Evolutionary conservation across 1,139 yeast species (phyloP).

Genomic region (Geotrichum aggregatum): DNA sequence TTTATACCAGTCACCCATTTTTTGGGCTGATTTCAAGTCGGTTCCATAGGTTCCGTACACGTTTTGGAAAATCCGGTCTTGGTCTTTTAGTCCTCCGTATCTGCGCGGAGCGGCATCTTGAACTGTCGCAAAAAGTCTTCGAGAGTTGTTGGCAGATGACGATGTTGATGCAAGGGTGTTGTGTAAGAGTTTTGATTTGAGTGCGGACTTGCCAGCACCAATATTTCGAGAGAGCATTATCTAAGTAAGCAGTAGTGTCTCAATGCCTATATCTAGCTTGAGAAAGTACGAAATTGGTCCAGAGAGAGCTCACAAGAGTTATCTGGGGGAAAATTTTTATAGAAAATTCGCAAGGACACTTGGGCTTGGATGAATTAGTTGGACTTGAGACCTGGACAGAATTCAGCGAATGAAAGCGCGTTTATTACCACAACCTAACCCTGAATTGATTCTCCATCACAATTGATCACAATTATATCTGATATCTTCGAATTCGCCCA

Average conservation of each 20-base stretch:
- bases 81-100: conserved; percentile 75
- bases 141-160: conserved; percentile 8
- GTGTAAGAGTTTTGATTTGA: conserved; percentile 8
- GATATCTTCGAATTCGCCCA: too few relatives aligned
- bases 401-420: conserved; percentile 17
- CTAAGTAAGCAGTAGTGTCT: too few relatives aligned
- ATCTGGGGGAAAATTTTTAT: not conserved
- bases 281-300: not conserved
- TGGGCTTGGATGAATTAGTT: too few relatives aligned
- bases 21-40: conserved; percentile 67
- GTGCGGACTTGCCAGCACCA: conserved; percentile 16
- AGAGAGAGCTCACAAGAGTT: not conserved
- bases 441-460: too few relatives aligned
- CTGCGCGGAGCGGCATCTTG: conserved; percentile 42
- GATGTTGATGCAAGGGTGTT: conserved; percentile 6
- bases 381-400: conserved; percentile 3
- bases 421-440: conserved; percentile 7
- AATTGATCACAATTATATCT: too few relatives aligned
- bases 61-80: conserved; percentile 82
- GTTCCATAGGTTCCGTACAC: conserved; percentile 69
- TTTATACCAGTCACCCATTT: conserved; percentile 88
- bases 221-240: conserved; percentile 20
- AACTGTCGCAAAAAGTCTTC: conserved; percentile 33
- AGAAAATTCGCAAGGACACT: conserved; percentile 6
- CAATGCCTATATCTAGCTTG: too few relatives aligned